A percentile compares a stretch with the other conserved stretches of the same genome.
Conservation (phyloP, 805 yeast genomes). For the Diddensiella transvaalensis region DNA sequence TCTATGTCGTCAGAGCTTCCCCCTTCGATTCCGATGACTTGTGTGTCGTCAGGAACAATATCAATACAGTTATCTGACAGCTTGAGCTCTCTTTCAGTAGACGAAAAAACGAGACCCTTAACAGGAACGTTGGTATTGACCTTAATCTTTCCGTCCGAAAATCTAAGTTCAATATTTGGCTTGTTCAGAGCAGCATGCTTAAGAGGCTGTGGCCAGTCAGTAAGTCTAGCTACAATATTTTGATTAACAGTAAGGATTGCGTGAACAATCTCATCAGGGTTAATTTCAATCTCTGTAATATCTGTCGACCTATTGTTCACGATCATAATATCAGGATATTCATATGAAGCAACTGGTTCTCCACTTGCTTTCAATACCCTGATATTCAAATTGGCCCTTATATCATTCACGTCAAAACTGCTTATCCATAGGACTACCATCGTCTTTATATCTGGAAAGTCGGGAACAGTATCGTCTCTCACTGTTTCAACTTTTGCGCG, state of each 20-base stretch:
- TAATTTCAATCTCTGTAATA: not conserved
- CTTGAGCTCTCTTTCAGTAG: not conserved
- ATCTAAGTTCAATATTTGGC: not conserved
- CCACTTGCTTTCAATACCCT: too few species aligned
- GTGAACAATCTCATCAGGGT: not conserved
- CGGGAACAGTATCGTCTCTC: conserved; percentile 2
- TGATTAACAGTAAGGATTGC: too few species aligned
- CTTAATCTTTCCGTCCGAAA: not conserved
- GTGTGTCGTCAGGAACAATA: conserved; percentile 1
- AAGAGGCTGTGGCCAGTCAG: conserved; percentile 9
- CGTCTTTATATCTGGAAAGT: not conserved
- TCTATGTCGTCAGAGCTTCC: too few species aligned
- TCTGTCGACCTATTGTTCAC: conserved; percentile 2
- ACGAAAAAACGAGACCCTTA: conserved; percentile 4
- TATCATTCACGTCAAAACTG: not conserved
- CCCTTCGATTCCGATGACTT: not conserved
- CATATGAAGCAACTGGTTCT: too few species aligned
- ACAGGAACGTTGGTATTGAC: not conserved
- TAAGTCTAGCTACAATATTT: conserved; percentile 4
- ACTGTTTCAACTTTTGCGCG: not conserved
- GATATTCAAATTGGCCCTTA: too few species aligned
- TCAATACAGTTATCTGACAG: conserved; percentile 11
- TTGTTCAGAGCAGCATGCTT: conserved; percentile 1
- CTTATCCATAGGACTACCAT: not conserved
- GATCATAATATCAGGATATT: not conserved